Evolutionary conservation across 179 eudicot species (phyloP).

Genomic region (Spinacia oleracea): DNA sequence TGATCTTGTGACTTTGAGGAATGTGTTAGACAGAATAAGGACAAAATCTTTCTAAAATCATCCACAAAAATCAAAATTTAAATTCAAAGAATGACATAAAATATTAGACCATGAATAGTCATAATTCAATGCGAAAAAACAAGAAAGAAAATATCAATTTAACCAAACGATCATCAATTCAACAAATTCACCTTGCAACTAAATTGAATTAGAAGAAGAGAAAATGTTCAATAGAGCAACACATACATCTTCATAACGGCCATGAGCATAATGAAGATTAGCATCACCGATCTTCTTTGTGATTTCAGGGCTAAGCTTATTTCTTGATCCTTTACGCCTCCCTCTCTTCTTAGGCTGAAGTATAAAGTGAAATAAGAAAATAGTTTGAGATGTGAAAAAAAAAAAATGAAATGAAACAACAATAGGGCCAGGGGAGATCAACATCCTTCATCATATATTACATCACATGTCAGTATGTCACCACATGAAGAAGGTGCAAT

Average conservation of each 20-base stretch:
- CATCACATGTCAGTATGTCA: not conserved
- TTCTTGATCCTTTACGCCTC: constrained; percentile 76
- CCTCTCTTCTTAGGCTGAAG: constrained; percentile 72
- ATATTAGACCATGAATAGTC: not conserved
- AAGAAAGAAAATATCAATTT: not conserved
- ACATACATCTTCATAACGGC: constrained; percentile 72
- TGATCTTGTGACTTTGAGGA: not conserved
- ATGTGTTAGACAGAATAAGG: not conserved
- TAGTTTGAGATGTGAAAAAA: not conserved
- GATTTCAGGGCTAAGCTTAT: constrained; percentile 64
- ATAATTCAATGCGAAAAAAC: not conserved
- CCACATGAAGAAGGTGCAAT: not conserved
- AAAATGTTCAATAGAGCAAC: not conserved
- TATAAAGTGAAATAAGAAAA: not conserved
- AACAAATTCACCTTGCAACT: not conserved
- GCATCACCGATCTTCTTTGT: constrained; percentile 84
- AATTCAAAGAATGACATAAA: not conserved
- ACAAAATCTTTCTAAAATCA: not conserved
- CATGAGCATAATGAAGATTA: constrained; percentile 75
- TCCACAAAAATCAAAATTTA: not conserved
- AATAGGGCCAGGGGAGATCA: not conserved
- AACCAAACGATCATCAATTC: not conserved
- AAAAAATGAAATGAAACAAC: not conserved
- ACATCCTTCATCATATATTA: not conserved
- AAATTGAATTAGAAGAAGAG: not conserved